Evolutionary conservation across 2,329 filamentous ascomycete genomes (phyloP).

Genomic region (Fusarium sp.): DNA sequence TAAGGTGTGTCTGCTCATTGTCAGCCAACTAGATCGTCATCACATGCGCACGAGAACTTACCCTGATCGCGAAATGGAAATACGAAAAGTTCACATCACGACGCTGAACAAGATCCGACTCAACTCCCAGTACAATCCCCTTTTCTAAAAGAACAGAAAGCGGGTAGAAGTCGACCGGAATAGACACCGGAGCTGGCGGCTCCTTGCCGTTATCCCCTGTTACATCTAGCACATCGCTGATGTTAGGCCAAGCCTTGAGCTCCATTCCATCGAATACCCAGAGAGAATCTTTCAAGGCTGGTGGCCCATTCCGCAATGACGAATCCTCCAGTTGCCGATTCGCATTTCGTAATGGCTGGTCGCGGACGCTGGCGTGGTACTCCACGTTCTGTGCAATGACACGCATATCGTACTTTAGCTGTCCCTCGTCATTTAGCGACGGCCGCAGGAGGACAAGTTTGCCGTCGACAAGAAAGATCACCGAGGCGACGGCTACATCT

Average conservation of each 20-base stretch:
- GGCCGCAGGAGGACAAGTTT: slow-evolving; percentile 95
- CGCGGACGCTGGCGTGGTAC: slow-evolving; percentile 93
- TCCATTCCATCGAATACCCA: slow-evolving; percentile 95
- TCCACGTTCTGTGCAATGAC: slow-evolving; percentile 97
- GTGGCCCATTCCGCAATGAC: slow-evolving; percentile 49
- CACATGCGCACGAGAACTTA: slow-evolving; percentile 61
- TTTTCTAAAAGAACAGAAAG: slow-evolving; percentile 90
- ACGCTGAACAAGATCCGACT: slow-evolving; percentile 93
- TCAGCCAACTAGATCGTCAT: slow-evolving; percentile 15
- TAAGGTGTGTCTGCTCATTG: slow-evolving; percentile 82
- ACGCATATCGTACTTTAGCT: slow-evolving; percentile 98
- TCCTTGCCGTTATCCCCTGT: slow-evolving; percentile 77
- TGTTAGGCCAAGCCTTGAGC: slow-evolving; percentile 89
- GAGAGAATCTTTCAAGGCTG: slow-evolving; percentile 83
- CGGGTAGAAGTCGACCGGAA: slow-evolving; percentile 96
- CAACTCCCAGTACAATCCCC: slow-evolving; percentile 90
- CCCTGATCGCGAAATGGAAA: slow-evolving; percentile 88
- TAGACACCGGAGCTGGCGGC: slow-evolving; percentile 79
- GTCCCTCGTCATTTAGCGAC: slow-evolving; percentile 83
- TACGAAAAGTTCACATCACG: slow-evolving; percentile 93
- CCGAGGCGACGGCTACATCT: slow-evolving; percentile 93
- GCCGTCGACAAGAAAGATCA: slow-evolving; percentile 96
- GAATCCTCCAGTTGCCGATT: slow-evolving; percentile 50
- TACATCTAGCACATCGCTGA: slow-evolving; percentile 85
- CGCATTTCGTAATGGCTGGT: slow-evolving; percentile 72